phyloP scores from a whole-genome alignment of 257 asterid genomes.

The Przewalskia tangutica region DNA sequence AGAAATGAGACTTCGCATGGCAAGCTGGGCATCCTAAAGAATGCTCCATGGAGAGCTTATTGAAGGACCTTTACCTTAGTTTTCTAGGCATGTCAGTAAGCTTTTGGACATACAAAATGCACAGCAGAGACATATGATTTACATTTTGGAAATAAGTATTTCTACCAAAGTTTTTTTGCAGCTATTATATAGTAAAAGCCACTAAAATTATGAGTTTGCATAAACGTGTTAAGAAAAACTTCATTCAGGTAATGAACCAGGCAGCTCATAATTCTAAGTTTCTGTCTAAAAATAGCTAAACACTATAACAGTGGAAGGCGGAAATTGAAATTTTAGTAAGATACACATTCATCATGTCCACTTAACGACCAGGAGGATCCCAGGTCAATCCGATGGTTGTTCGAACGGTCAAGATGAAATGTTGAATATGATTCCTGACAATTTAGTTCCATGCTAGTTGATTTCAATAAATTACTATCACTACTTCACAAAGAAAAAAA shows the following conservation, averaged over 20 bases:
- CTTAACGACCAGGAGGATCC: not conserved
- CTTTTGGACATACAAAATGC: not conserved
- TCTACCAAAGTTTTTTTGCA: not conserved
- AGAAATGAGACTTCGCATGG: not conserved
- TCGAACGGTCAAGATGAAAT: not conserved
- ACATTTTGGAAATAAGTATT: not conserved
- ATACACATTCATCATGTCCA: not conserved
- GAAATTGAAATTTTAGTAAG: not conserved
- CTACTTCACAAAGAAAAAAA: not conserved
- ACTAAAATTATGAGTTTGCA: not conserved
- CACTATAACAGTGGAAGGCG: not conserved
- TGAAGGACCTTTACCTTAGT: not conserved
- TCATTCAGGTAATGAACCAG: not conserved
- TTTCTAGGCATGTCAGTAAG: not conserved
- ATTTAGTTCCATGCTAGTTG: not conserved
- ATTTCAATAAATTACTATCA: not conserved
- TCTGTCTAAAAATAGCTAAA: not conserved
- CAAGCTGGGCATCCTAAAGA: not conserved
- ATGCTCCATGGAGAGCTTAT: not conserved
- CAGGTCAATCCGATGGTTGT: not conserved
- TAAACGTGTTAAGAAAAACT: not conserved
- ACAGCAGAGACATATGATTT: not conserved
- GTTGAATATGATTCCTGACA: not conserved
- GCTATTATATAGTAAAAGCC: not conserved
- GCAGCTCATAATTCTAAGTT: not conserved